Evolutionary conservation across 2,329 filamentous ascomycete species (phyloP).

Genomic region (Aspergillus spinulosporus): DNA sequence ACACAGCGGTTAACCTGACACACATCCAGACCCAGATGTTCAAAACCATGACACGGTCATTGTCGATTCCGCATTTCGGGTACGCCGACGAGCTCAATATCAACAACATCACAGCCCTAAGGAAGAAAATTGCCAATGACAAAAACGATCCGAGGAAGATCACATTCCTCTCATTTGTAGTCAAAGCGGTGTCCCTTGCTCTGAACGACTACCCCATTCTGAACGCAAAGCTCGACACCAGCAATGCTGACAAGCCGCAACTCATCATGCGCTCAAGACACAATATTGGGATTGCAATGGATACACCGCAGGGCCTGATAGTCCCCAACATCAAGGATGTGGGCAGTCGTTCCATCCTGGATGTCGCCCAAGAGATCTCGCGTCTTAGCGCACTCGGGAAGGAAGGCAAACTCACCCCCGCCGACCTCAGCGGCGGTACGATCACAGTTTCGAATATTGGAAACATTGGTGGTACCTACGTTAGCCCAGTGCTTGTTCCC

Average conservation of each 20-base stretch:
- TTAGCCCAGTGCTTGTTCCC: constrained; percentile 86
- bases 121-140: constrained; percentile 70
- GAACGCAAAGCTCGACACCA: constrained; percentile 76
- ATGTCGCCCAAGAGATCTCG: constrained; percentile 73
- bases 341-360: constrained; percentile 70
- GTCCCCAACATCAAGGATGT: constrained; percentile 92
- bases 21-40: constrained; percentile 91
- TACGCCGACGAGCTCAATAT: constrained; percentile 91
- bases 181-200: constrained; percentile 90
- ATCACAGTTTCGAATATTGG: constrained; percentile 98
- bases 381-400: constrained; percentile 72
- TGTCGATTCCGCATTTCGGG: constrained; percentile 91
- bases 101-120: constrained; percentile 69
- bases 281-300: constrained; percentile 95
- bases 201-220: constrained; percentile 80
- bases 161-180: constrained; percentile 89
- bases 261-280: constrained; percentile 79
- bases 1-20: constrained; percentile 69
- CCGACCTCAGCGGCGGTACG: constrained; percentile 81
- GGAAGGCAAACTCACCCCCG: constrained; percentile 70
- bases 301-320: constrained; percentile 82
- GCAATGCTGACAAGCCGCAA: constrained; percentile 64
- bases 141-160: constrained; percentile 60
- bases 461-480: constrained; percentile 87
- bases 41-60: constrained; percentile 91